phyloP scores from a whole-genome alignment of 345 rosid genomes.

The Euphorbia pulcherrima region DNA sequence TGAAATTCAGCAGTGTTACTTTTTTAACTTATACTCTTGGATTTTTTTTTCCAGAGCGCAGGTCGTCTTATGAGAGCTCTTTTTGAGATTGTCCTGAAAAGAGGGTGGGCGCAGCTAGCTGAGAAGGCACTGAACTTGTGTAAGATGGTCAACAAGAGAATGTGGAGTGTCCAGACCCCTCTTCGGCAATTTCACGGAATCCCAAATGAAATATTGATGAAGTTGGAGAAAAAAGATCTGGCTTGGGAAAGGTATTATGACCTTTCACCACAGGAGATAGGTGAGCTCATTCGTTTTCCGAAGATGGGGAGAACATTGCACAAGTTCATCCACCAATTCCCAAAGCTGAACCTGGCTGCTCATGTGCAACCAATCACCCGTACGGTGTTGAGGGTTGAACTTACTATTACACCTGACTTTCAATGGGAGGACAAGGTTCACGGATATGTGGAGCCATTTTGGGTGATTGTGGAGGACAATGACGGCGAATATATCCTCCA shows the following conservation, averaged over 20 bases:
- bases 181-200: constrained; percentile 84
- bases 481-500: constrained; percentile 91
- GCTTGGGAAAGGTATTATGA: constrained; percentile 98
- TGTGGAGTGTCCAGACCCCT: constrained; percentile 97
- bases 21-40: not conserved
- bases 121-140: constrained; percentile 90
- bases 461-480: constrained; percentile 93
- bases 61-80: constrained; percentile 94
- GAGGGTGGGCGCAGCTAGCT: constrained; percentile 92
- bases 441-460: constrained; percentile 92
- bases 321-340: constrained; percentile 85
- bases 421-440: constrained; percentile 94
- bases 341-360: constrained; percentile 75
- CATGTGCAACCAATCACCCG: constrained; percentile 92
- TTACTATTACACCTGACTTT: constrained; percentile 86
- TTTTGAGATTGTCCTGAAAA: constrained; percentile 84
- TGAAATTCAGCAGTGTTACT: not conserved
- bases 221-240: constrained; percentile 92
- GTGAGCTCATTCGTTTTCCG: constrained; percentile 77
- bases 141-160: constrained; percentile 90
- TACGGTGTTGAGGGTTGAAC: constrained; percentile 76
- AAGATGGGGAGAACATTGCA: constrained; percentile 90
- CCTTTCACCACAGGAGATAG: constrained; percentile 83
- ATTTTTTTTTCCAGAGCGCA: constrained; percentile 52
- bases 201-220: constrained; percentile 73